Percentiles rank a stretch among this genome's conserved stretches.
Evolutionary conservation across 768 basidiomycete species (phyloP).

Genomic region (Tulasnella sp.): DNA sequence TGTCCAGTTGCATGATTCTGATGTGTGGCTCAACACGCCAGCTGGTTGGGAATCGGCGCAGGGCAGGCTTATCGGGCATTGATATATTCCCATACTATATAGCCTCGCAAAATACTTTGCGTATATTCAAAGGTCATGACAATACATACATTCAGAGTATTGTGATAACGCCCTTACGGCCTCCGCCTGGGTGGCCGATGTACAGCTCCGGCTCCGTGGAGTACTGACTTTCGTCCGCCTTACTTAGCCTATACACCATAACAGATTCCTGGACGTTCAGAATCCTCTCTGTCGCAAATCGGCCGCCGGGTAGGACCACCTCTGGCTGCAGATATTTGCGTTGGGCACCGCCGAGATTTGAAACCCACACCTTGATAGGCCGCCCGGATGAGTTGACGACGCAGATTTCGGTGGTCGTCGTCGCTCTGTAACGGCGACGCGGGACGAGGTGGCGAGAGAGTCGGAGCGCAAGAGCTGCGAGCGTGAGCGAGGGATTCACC

Average conservation of each 20-base stretch:
- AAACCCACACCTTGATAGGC: constrained; percentile 2
- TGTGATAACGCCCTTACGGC: no score
- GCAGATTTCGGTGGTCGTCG: neutral
- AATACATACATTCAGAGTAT: no score
- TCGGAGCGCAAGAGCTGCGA: constrained; percentile 24
- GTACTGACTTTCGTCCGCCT: neutral
- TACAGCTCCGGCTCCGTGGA: neutral
- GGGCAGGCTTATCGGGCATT: no score
- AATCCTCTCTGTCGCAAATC: neutral
- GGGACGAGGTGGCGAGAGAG: constrained; percentile 16
- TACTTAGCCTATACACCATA: neutral
- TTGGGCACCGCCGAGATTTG: neutral
- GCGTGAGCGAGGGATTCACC: constrained; percentile 24
- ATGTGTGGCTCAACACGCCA: no score
- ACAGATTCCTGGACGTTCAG: neutral
- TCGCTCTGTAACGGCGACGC: no score
- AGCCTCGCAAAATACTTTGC: no score
- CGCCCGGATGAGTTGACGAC: constrained; percentile 3
- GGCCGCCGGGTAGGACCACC: neutral
- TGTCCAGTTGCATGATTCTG: no score
- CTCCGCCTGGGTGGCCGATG: constrained; percentile 1
- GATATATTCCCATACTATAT: no score
- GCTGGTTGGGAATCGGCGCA: no score
- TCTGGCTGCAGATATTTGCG: neutral
- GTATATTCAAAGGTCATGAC: no score